phyloP scores from a whole-genome alignment of 768 basidiomycete species.

The Pleurotus tuoliensis region DNA sequence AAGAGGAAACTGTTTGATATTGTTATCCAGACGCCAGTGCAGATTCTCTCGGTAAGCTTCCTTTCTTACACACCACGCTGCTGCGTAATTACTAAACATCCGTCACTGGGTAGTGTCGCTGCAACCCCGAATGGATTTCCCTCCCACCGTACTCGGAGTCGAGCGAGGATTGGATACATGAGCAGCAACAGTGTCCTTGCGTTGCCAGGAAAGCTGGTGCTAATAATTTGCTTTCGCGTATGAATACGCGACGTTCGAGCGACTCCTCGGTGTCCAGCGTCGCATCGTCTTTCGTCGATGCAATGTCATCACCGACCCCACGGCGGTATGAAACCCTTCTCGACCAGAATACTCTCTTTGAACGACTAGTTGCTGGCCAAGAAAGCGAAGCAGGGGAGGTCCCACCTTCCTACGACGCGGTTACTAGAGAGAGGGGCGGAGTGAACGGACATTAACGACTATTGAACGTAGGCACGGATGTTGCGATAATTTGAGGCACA shows the following conservation, averaged over 20 bases:
- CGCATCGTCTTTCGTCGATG: conserved; percentile 18
- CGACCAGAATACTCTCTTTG: conserved; percentile 56
- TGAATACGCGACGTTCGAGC: conserved; percentile 9
- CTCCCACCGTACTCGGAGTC: conserved; percentile 71
- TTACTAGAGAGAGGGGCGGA: background rate
- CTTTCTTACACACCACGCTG: background rate
- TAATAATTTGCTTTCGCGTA: background rate
- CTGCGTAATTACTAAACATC: background rate
- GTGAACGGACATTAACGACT: background rate
- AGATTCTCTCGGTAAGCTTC: conserved; percentile 76
- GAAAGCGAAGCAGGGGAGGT: conserved; percentile 79
- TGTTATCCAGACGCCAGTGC: conserved; percentile 79
- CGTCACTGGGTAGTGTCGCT: conserved; percentile 55
- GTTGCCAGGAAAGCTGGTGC: conserved; percentile 16
- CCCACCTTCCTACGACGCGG: conserved; percentile 69
- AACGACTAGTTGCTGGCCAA: conserved; percentile 78
- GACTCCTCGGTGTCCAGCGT: conserved; percentile 7
- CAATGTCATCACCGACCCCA: conserved; percentile 24
- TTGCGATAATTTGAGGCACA: background rate
- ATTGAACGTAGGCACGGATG: background rate
- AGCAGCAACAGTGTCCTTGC: conserved; percentile 46
- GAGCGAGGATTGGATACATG: conserved; percentile 30
- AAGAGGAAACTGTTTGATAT: conserved; percentile 85
- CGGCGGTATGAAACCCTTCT: conserved; percentile 31
- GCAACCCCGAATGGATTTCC: conserved; percentile 73